Conservation (phyloP, 2,329 filamentous ascomycete genomes). For the Podosphaera aphanis region DNA sequence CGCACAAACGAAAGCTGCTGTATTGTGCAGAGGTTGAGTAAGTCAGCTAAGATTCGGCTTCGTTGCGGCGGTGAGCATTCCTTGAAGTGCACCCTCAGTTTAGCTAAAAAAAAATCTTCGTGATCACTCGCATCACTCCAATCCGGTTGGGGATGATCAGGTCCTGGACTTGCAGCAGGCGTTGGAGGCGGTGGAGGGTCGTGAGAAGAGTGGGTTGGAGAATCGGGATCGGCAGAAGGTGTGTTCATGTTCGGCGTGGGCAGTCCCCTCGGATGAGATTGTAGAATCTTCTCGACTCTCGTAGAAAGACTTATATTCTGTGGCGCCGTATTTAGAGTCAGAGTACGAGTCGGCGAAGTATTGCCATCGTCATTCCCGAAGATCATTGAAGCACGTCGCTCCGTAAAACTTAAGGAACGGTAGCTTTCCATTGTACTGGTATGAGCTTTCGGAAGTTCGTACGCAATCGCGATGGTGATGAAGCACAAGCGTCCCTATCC, state of each 20-base stretch:
- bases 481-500: neutral
- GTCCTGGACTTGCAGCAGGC: conserved; percentile 40
- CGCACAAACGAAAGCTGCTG: conserved; percentile 90
- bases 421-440: conserved; percentile 13
- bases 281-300: conserved; percentile 29
- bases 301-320: conserved; percentile 17
- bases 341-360: conserved; percentile 14
- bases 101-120: conserved; percentile 61
- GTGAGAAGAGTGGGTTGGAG: conserved; percentile 16
- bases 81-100: conserved; percentile 60
- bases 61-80: conserved; percentile 53
- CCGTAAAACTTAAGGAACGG: conserved; percentile 34
- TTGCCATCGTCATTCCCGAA: conserved; percentile 24
- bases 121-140: conserved; percentile 59
- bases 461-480: neutral
- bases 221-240: conserved; percentile 36
- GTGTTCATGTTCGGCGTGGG: conserved; percentile 45
- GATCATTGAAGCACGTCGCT: conserved; percentile 33
- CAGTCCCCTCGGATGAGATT: conserved; percentile 30
- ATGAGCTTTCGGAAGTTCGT: neutral
- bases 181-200: conserved; percentile 38
- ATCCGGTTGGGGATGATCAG: conserved; percentile 36
- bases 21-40: conserved; percentile 84
- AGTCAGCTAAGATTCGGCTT: conserved; percentile 60
- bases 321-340: conserved; percentile 27